Evolutionary conservation across 1,139 yeast species (phyloP).

Genomic region (Lodderomyces margitis): DNA sequence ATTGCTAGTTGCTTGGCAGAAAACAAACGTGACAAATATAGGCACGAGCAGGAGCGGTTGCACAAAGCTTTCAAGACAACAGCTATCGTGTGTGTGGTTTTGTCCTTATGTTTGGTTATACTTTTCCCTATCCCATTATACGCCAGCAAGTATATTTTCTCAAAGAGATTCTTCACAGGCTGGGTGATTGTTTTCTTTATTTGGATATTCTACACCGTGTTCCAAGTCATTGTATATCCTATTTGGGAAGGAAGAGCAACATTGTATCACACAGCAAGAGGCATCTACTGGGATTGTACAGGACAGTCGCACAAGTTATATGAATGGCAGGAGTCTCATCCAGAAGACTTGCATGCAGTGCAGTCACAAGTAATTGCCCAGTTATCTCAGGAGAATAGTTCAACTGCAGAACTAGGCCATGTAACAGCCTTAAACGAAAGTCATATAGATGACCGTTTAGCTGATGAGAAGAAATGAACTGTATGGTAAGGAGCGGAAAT

Average conservation of each 20-base stretch:
- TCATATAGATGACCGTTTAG: constrained; percentile 25
- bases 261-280: constrained; percentile 60
- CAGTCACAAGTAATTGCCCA: constrained; percentile 53
- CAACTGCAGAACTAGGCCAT: constrained; percentile 27
- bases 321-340: constrained; percentile 70
- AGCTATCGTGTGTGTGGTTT: constrained; percentile 74
- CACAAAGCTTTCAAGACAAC: constrained; percentile 49
- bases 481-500: too few species aligned
- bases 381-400: constrained; percentile 23
- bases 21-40: constrained; percentile 31
- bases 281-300: constrained; percentile 77
- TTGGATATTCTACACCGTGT: constrained; percentile 62
- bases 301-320: constrained; percentile 71
- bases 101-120: constrained; percentile 56
- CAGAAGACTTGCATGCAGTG: constrained; percentile 68
- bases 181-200: constrained; percentile 76
- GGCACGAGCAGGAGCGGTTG: constrained; percentile 45
- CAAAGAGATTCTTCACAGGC: constrained; percentile 72
- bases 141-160: constrained; percentile 69
- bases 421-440: constrained; percentile 23
- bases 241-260: constrained; percentile 67
- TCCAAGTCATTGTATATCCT: constrained; percentile 59
- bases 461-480: constrained; percentile 20
- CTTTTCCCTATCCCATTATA: constrained; percentile 81
- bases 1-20: constrained; percentile 46